Percentiles rank a stretch among this genome's conserved stretches.
These are phyloP conservation scores for Fragilaria radians DNA, from an alignment of 108 stramenopile species.

Conservation along the genomic window DNA sequence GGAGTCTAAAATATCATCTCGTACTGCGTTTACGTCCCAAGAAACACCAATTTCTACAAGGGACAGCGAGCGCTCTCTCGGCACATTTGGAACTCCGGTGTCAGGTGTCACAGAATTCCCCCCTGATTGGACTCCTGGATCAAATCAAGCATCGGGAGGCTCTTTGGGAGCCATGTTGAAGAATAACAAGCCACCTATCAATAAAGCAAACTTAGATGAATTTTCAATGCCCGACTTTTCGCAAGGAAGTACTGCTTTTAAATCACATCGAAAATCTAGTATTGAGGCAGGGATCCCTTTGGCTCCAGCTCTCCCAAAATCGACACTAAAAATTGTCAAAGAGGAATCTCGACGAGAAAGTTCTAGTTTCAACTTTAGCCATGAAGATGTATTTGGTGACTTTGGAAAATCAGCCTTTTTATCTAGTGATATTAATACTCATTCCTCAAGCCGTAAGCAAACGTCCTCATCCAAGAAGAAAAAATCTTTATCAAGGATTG, in stretches of 20 bases:
- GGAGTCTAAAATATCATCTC: not conserved
- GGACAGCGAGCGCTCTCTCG: not conserved
- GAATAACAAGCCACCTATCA: not conserved
- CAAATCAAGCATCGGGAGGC: not conserved
- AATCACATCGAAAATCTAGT: not conserved
- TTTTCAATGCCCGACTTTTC: not conserved
- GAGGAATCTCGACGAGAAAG: not conserved
- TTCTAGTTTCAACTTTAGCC: not conserved
- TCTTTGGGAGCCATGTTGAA: not conserved
- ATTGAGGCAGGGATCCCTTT: not conserved
- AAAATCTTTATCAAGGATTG: not conserved
- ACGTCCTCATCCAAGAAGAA: not conserved
- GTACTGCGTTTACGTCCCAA: not conserved
- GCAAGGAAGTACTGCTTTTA: not conserved
- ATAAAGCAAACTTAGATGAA: not conserved
- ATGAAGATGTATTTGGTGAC: not conserved
- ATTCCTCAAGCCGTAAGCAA: too few relatives aligned
- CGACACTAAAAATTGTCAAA: not conserved
- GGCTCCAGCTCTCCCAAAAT: not conserved
- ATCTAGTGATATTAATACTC: too few relatives aligned
- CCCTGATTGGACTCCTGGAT: not conserved
- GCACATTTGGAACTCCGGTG: not conserved
- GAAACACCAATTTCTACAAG: not conserved
- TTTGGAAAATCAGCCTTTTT: not conserved
- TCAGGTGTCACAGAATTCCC: not conserved